phyloP scores from a whole-genome alignment of 495 filamentous ascomycete species.

The Penicillium chermesinum region DNA sequence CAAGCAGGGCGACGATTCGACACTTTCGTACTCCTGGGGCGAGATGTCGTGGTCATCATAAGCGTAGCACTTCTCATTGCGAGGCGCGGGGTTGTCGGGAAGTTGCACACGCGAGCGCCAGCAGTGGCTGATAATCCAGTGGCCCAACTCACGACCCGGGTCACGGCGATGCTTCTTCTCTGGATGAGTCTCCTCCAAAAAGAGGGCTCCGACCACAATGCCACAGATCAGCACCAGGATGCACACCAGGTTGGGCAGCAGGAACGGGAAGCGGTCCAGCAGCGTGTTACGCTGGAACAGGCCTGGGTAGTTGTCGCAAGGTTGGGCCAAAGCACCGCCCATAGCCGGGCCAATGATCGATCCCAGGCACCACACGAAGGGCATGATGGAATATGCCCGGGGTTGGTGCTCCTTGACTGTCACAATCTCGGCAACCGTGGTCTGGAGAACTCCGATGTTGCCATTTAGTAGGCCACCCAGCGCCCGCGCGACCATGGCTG shows the following conservation, averaged over 20 bases:
- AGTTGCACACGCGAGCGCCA: conserved; percentile 37
- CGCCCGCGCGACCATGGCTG: conserved; percentile 81
- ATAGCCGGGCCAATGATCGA: conserved; percentile 86
- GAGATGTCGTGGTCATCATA: conserved; percentile 52
- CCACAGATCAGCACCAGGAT: conserved; percentile 70
- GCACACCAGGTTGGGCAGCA: conserved; percentile 92
- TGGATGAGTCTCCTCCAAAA: conserved; percentile 91
- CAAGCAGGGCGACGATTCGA: conserved; percentile 58
- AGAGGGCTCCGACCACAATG: conserved; percentile 77
- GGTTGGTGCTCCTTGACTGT: conserved; percentile 89
- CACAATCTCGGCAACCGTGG: conserved; percentile 88
- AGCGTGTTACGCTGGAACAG: conserved; percentile 68
- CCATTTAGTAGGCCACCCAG: conserved; percentile 91
- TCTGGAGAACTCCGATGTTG: conserved; percentile 92
- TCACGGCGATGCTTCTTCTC: conserved; percentile 75
- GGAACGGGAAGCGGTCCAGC: conserved; percentile 81
- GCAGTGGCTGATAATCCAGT: conserved; percentile 58
- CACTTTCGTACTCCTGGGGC: conserved; percentile 58
- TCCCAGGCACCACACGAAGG: conserved; percentile 93
- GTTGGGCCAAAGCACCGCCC: conserved; percentile 83
- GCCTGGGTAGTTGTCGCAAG: conserved; percentile 73
- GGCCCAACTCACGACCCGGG: conserved; percentile 68
- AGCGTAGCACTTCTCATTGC: conserved; percentile 41
- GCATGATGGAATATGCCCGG: conserved; percentile 94
- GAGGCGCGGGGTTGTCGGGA: conserved; percentile 30